Evolutionary conservation across 192 early-diverging fungal genomes (phyloP), one percentile per base, ranked within the genome.

Genomic region (Coemansia sp.): DNA sequence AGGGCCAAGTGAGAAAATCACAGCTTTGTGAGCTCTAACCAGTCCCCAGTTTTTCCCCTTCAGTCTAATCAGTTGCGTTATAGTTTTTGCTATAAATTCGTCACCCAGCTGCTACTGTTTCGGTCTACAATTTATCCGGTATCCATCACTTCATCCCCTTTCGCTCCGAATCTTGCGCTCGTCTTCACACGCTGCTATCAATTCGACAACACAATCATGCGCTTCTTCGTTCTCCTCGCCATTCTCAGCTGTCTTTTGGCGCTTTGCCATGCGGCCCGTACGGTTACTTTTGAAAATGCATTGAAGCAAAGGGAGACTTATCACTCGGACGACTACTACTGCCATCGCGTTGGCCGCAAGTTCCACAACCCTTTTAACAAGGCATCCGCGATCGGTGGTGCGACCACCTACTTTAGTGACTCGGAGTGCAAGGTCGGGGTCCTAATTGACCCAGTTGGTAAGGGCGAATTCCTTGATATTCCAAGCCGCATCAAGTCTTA

Each of bases 331-430:
- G 44, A 47, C 13, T 47, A 47, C 44, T 6, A 47, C 16, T 47
- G 44, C 44, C 44, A 47, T 47, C 44, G 44, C 44, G 44, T 47
- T 15, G 44, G 44, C 44, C 44, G 44, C 44, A 47, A 47, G 44
- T 47, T 18, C 44, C 44, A 47, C 44, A 47, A 5, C 16, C 44
- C 44, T 18, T 7, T 7, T 7, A 55, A 55, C 20, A 13, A 3
- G 27, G 27, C 52, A 55, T 18, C 52, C 20, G 52, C 52, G 3
- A 55, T 24, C 10, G 52, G 27, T 13, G 52, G 52, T 9, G n/a
- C 52, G 11, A 55, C 20, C 22, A 22, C 52, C 52, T 22, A 55
- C 52, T 47, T n/a, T 47, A 31, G 11, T 20, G 27, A 55, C 52
- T 29, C 52, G 20, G 52, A 55, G 52, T 29, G 24, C 13, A 31